Percentiles rank a stretch among this genome's conserved stretches.
Evolutionary conservation across 257 asterid genomes (phyloP).

Genomic region (Knoxia roxburghii): DNA sequence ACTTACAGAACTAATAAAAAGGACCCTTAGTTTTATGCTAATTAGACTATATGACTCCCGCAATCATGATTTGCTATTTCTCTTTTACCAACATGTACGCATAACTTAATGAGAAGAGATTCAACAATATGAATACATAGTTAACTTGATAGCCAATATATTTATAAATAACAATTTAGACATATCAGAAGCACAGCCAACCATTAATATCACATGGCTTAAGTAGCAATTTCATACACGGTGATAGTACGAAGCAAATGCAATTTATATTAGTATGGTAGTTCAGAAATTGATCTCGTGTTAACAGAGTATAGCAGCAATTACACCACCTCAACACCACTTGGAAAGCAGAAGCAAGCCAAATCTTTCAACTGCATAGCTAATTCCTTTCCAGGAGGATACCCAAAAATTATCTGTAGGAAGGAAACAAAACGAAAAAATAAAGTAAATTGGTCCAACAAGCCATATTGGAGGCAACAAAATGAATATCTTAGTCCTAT

Average conservation of each 20-base stretch:
- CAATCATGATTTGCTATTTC: not conserved
- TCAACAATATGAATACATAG: not conserved
- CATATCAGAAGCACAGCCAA: not conserved
- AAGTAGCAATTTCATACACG: not conserved
- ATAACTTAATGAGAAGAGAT: not conserved
- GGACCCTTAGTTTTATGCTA: not conserved
- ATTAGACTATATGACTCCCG: not conserved
- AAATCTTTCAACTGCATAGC: constrained; percentile 60
- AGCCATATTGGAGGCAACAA: not conserved
- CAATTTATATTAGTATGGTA: not conserved
- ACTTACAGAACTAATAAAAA: not conserved
- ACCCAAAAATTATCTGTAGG: constrained; percentile 62
- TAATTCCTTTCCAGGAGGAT: constrained; percentile 76
- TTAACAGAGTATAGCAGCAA: constrained; percentile 8
- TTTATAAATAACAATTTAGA: not conserved
- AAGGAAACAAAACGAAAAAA: not conserved
- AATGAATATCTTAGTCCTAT: not conserved
- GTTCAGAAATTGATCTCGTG: not conserved
- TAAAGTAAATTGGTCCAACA: constrained; percentile 9
- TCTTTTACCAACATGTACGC: not conserved
- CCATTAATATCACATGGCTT: not conserved
- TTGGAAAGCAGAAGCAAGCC: constrained; percentile 90
- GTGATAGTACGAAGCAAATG: not conserved
- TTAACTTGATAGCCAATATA: not conserved
- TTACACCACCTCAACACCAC: constrained; percentile 68